Base-by-base conservation (phyloP, 208 protist genomes). In the Crithidia sp. region DNA sequence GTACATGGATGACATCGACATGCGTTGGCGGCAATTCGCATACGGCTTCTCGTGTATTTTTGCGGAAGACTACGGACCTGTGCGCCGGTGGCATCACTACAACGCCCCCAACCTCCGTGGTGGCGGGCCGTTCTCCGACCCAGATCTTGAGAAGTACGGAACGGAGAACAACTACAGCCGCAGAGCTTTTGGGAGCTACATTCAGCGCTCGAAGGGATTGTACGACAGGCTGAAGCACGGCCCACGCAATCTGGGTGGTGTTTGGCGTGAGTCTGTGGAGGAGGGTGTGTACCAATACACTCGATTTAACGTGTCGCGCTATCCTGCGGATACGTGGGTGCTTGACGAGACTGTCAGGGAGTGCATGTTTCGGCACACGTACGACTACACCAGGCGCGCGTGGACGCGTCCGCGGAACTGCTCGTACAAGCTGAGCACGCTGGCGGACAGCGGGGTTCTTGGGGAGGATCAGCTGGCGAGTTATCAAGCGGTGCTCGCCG, bases 1-100 rank as follows among this genome's bases (percentile, higher is more conserved):
- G 2, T 83, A 83, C 67, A 71, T 86, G 60, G 82, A 86, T 19
- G 82, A 86, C 55, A 73, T 81, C 69, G 82, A 87, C 61, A 53
- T 66, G 10, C 58, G 52, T 0, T 78, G 64, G 67, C 82, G 82
- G 5, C 68, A 66, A 2, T 67, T 66, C 14, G 37, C 68, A 2
- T 74, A 74, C 41, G 68, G 68, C 0, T 74, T 74, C 40, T 2
- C 4, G 2, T 41, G 36, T 7, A 61, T 74, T 7, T 19, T 41
- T 50, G 68, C n/a, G 14, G 49, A 74, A 53, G 43, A 4, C 39
- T 37, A 66, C 40, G 17, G 10, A 14, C 28, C 41, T 2, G 17
- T 54, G n/a, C 39, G 50, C 7, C 67, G 56, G 12, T 80, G 66
- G 53, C 63, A 80, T 43, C 75, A 80, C 62, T 75, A 67, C 67